Conservation (phyloP, 306 rosid genomes). For the Quercus variabilis region DNA sequence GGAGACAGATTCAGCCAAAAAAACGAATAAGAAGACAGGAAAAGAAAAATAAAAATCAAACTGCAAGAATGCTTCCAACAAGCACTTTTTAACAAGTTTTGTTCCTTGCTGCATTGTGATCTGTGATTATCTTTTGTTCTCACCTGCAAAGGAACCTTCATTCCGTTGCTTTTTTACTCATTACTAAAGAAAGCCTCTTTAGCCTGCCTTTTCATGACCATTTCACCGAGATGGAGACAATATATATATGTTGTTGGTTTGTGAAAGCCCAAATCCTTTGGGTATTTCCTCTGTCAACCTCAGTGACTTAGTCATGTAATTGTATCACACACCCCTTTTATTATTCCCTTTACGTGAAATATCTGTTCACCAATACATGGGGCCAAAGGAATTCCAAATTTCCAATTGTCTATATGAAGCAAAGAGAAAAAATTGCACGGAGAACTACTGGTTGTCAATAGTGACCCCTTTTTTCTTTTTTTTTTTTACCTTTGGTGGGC, state of each 20-base stretch:
- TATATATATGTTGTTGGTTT: slow-evolving; percentile 3
- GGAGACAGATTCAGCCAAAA: too few relatives aligned
- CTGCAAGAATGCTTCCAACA: slow-evolving; percentile 13
- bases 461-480: not conserved
- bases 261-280: slow-evolving; percentile 15
- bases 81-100: slow-evolving; percentile 18
- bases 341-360: slow-evolving; percentile 22
- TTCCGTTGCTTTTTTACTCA: slow-evolving; percentile 14
- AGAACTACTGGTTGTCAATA: slow-evolving; percentile 1
- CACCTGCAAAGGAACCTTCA: slow-evolving; percentile 38
- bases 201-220: slow-evolving; percentile 6
- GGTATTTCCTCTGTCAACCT: slow-evolving; percentile 39
- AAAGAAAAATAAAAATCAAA: not conserved
- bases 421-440: not conserved
- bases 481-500: not conserved
- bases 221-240: slow-evolving; percentile 23
- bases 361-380: slow-evolving; percentile 14
- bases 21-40: not conserved
- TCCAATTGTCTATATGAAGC: not conserved
- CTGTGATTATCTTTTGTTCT: slow-evolving; percentile 14
- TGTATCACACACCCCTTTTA: not conserved
- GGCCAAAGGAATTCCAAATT: slow-evolving; percentile 9
- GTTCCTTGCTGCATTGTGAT: slow-evolving; percentile 4
- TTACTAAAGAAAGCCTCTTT: slow-evolving; percentile 7
- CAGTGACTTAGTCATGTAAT: not conserved